A percentile compares a stretch with the other conserved stretches of the same genome.
phyloP scores from a whole-genome alignment of 2,329 filamentous ascomycete genomes.

The Talaromyces sp. region DNA sequence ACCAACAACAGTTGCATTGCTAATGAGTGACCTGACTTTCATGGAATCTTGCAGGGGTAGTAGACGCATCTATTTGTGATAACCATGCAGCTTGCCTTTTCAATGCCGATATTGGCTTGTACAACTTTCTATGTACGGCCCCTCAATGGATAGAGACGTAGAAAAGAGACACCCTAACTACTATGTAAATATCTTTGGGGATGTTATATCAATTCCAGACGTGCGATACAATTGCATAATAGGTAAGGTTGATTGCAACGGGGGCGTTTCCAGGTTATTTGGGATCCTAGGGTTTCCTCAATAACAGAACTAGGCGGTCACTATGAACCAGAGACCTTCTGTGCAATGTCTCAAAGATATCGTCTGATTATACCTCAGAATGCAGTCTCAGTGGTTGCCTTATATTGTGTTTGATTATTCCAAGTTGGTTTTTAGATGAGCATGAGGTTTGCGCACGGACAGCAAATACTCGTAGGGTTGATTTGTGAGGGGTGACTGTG shows the following conservation, averaged over 20 bases:
- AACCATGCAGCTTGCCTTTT: slow-evolving; percentile 1
- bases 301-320: not conserved
- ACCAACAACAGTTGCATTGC: not conserved
- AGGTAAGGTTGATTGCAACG: not conserved
- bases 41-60: not conserved
- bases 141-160: not conserved
- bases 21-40: not conserved
- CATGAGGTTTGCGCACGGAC: not conserved
- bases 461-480: not conserved
- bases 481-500: slow-evolving; percentile 1
- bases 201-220: not conserved
- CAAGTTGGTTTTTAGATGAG: not conserved
- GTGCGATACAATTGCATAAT: not conserved
- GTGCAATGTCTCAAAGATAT: not conserved
- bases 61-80: not conserved
- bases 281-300: not conserved
- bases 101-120: not conserved
- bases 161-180: not conserved
- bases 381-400: slow-evolving; percentile 1
- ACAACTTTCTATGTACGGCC: not conserved
- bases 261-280: not conserved
- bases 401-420: not conserved
- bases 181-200: not conserved
- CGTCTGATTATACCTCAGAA: not conserved
- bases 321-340: not conserved